Evolutionary conservation across 2,329 filamentous ascomycete genomes (phyloP).

Genomic region (Aspergillus awamori): DNA sequence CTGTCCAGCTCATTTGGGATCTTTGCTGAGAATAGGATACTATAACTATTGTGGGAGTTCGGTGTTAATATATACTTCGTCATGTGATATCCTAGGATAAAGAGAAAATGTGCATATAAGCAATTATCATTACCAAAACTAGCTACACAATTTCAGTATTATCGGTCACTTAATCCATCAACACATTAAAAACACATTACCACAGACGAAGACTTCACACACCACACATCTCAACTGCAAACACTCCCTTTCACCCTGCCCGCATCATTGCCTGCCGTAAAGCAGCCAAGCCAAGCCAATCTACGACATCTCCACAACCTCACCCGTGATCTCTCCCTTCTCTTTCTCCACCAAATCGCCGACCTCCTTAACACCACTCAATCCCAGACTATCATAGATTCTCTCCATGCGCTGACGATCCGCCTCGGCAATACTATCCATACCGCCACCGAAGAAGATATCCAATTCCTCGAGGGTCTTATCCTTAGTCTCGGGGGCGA

Average conservation of each 20-base stretch:
- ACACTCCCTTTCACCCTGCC: too few species aligned
- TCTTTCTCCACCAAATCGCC: conserved; percentile 29
- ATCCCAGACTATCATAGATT: conserved; percentile 70
- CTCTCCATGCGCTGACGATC: conserved; percentile 67
- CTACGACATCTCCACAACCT: conserved; percentile 20
- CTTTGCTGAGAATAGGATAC: too few species aligned
- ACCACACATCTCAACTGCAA: background rate
- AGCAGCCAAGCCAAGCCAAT: background rate
- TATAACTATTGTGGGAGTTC: too few species aligned
- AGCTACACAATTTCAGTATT: too few species aligned
- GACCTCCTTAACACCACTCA: conserved; percentile 43
- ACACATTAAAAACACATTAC: background rate
- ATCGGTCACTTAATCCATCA: too few species aligned
- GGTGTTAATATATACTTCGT: too few species aligned
- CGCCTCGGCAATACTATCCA: conserved; percentile 37
- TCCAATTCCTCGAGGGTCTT: conserved; percentile 62
- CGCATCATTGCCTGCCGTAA: too few species aligned
- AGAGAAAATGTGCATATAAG: too few species aligned
- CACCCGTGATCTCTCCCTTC: conserved; percentile 17
- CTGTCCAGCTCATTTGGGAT: too few species aligned
- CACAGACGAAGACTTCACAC: background rate
- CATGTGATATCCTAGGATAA: too few species aligned
- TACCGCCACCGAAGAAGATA: conserved; percentile 45
- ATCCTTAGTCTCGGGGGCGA: conserved; percentile 54
- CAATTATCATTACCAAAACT: too few species aligned